phyloP scores from a whole-genome alignment of 805 yeast species.

The Kodamaea restingae region DNA sequence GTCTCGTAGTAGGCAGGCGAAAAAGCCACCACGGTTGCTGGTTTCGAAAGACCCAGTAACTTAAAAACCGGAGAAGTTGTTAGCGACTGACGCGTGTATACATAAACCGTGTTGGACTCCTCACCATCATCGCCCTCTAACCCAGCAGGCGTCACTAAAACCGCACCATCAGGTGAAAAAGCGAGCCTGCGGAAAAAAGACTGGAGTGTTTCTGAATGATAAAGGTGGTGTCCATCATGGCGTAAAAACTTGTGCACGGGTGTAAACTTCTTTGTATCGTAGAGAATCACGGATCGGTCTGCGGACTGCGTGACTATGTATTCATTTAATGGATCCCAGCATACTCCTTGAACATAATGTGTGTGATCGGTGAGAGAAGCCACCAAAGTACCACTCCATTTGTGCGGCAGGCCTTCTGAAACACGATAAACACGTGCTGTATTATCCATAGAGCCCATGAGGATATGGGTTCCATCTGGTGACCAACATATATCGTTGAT shows the following conservation, averaged over 20 bases:
- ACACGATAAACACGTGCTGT: constrained; percentile 61
- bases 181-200: constrained; percentile 84
- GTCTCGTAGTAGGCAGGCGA: constrained; percentile 56
- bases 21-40: constrained; percentile 80
- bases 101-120: constrained; percentile 71
- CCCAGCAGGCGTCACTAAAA: constrained; percentile 56
- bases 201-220: constrained; percentile 82
- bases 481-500: constrained; percentile 93
- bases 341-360: constrained; percentile 93
- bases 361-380: constrained; percentile 65
- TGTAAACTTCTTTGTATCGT: constrained; percentile 18
- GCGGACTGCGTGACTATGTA: constrained; percentile 85
- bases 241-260: constrained; percentile 13
- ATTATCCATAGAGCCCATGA: constrained; percentile 93
- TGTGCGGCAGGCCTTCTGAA: neutral
- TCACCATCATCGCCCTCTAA: constrained; percentile 23
- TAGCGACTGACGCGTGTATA: constrained; percentile 70
- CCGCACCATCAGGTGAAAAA: constrained; percentile 86
- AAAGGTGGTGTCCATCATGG: constrained; percentile 32
- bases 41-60: constrained; percentile 74
- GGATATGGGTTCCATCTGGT: constrained; percentile 69
- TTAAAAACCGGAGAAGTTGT: constrained; percentile 70
- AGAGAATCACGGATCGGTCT: constrained; percentile 78
- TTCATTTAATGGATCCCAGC: constrained; percentile 88
- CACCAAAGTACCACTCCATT: constrained; percentile 20